Evolutionary conservation across 1,139 yeast species (phyloP).

Genomic region (Geotrichum histeridarum): DNA sequence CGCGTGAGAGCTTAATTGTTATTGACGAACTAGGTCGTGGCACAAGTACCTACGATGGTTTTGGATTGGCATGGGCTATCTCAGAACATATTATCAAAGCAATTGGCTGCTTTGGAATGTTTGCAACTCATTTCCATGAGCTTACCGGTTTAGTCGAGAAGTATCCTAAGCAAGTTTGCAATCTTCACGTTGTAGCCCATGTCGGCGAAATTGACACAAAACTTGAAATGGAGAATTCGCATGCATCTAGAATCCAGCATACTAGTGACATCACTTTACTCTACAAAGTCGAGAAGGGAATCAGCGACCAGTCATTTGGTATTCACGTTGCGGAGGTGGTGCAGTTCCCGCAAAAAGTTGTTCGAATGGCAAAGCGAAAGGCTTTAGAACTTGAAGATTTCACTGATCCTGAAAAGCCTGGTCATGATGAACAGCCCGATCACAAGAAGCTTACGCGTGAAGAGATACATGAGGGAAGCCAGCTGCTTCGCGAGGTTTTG

Average conservation of each 20-base stretch:
- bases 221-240: slow-evolving; percentile 27
- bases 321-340: slow-evolving; percentile 96
- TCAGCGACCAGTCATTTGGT: slow-evolving; percentile 92
- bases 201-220: slow-evolving; percentile 46
- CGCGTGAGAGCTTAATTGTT: slow-evolving; percentile 75
- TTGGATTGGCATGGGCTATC: slow-evolving; percentile 95
- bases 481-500: slow-evolving; percentile 50
- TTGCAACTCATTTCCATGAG: slow-evolving; percentile 98
- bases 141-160: slow-evolving; percentile 69
- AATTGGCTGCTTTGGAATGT: slow-evolving; percentile 71
- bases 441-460: slow-evolving; percentile 41
- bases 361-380: slow-evolving; percentile 91
- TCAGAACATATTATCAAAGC: slow-evolving; percentile 74
- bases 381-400: slow-evolving; percentile 80
- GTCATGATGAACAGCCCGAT: slow-evolving; percentile 2
- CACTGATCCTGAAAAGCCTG: slow-evolving; percentile 41
- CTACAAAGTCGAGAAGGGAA: slow-evolving; percentile 87
- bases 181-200: slow-evolving; percentile 92
- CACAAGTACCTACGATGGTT: slow-evolving; percentile 94
- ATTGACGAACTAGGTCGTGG: slow-evolving; percentile 97
- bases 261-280: slow-evolving; percentile 70
- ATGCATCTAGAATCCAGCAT: slow-evolving; percentile 4
- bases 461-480: slow-evolving; percentile 55
- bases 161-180: slow-evolving; percentile 56
- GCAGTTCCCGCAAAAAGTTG: slow-evolving; percentile 80